These are phyloP conservation scores for Berkeleyomyces basicola DNA, from an alignment of 2,329 filamentous ascomycete species.

Conservation along the genomic window DNA sequence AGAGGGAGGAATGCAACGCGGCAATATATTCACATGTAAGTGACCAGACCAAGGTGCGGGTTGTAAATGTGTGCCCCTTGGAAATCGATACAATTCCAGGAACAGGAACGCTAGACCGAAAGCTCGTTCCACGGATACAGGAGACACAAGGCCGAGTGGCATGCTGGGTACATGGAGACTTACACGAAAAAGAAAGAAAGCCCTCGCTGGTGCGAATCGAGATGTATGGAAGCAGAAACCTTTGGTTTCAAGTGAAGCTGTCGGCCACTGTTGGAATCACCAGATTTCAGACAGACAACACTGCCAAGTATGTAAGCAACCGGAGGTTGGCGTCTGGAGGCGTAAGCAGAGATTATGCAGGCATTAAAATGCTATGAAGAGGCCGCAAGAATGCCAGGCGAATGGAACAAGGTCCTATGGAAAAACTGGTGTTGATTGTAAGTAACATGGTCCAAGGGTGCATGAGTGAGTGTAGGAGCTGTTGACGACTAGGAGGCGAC, in stretches of 20 bases:
- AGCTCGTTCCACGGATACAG: not conserved
- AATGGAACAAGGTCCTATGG: not conserved
- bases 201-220: not conserved
- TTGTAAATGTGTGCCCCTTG: not conserved
- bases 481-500: not conserved
- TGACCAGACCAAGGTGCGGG: not conserved
- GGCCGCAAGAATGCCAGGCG: not conserved
- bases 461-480: not conserved
- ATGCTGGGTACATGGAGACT: not conserved
- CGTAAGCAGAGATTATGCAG: not conserved
- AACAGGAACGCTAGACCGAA: not conserved
- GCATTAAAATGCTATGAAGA: not conserved
- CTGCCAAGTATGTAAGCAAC: not conserved
- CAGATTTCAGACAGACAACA: not conserved
- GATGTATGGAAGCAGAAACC: not conserved
- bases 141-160: not conserved
- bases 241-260: not conserved
- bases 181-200: not conserved
- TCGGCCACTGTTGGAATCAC: not conserved
- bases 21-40: not conserved
- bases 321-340: no score
- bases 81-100: slow-evolving; percentile 1
- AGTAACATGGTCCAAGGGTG: not conserved
- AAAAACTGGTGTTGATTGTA: not conserved
- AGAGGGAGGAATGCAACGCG: not conserved